phyloP scores from a whole-genome alignment of 176 grass and related monocot genomes.

The Paspalum notatum region DNA sequence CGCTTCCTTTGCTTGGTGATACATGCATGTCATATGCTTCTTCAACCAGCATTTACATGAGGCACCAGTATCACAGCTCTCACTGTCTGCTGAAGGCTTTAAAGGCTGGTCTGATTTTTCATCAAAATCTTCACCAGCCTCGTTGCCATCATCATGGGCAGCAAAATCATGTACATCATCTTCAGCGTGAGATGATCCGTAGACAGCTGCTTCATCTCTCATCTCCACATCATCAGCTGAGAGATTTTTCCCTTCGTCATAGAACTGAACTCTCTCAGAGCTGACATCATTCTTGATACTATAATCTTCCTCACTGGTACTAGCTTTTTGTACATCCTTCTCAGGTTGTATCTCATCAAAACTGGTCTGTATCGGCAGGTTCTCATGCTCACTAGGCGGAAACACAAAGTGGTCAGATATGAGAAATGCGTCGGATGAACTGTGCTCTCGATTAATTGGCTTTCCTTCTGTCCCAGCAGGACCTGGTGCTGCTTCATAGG shows the following conservation, averaged over 20 bases:
- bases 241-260: constrained; percentile 45
- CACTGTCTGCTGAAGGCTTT: constrained; percentile 21
- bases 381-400: constrained; percentile 85
- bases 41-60: constrained; percentile 68
- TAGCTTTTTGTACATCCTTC: constrained; percentile 40
- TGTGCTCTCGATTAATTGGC: constrained; percentile 13
- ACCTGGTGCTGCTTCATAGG: constrained; percentile 57
- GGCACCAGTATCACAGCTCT: constrained; percentile 25
- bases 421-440: constrained; percentile 42
- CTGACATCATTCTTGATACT: constrained; percentile 42
- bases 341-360: constrained; percentile 44
- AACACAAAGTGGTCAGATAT: constrained; percentile 85
- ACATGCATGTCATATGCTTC: constrained; percentile 70
- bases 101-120: neutral
- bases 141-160: constrained; percentile 24
- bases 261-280: constrained; percentile 45
- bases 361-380: constrained; percentile 61
- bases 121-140: constrained; percentile 30
- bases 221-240: constrained; percentile 40
- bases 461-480: constrained; percentile 8
- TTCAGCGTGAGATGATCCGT: constrained; percentile 23
- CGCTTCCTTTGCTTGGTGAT: constrained; percentile 75
- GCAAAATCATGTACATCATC: neutral
- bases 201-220: constrained; percentile 21
- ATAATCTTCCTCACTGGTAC: constrained; percentile 37